These are phyloP conservation scores for Colletotrichum higginsianum DNA, from an alignment of 2,329 filamentous ascomycete species.

Conservation along the genomic window DNA sequence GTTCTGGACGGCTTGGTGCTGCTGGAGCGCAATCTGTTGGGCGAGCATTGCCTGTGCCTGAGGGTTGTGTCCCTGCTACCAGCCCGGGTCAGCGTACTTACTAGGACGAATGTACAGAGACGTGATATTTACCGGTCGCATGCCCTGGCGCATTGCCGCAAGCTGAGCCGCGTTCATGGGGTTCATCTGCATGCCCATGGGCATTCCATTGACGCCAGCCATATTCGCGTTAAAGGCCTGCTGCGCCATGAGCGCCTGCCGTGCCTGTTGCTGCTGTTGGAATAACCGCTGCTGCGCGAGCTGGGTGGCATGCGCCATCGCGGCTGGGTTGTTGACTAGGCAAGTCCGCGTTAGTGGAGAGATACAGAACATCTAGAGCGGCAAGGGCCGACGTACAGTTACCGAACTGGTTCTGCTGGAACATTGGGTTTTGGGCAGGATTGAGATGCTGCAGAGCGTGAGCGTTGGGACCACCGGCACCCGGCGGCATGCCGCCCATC, in stretches of 20 bases:
- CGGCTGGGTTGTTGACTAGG: conserved; percentile 55
- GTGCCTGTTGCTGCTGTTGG: conserved; percentile 67
- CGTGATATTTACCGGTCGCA: conserved; percentile 57
- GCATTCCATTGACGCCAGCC: conserved; percentile 61
- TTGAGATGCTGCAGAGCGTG: conserved; percentile 82
- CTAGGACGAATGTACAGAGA: background rate
- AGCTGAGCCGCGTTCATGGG: conserved; percentile 67
- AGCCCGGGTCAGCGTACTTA: background rate
- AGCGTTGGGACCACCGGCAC: conserved; percentile 72
- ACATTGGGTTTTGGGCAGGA: conserved; percentile 71
- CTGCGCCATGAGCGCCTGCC: conserved; percentile 69
- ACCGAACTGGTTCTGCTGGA: conserved; percentile 66
- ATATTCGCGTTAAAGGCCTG: conserved; percentile 67
- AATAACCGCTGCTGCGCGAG: conserved; percentile 70
- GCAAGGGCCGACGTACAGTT: conserved; percentile 35
- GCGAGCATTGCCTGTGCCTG: conserved; percentile 58
- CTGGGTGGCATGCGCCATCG: conserved; percentile 57
- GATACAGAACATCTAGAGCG: background rate
- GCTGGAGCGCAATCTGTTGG: conserved; percentile 64
- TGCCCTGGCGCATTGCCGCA: conserved; percentile 63
- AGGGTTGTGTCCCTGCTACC: conserved; percentile 43
- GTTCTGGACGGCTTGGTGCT: conserved; percentile 51
- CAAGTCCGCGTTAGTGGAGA: conserved; percentile 15
- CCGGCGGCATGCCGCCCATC: conserved; percentile 83
- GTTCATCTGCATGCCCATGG: conserved; percentile 66